Evolutionary conservation across 2,329 filamentous ascomycete genomes (phyloP).

Genomic region (Colletotrichum lupini): DNA sequence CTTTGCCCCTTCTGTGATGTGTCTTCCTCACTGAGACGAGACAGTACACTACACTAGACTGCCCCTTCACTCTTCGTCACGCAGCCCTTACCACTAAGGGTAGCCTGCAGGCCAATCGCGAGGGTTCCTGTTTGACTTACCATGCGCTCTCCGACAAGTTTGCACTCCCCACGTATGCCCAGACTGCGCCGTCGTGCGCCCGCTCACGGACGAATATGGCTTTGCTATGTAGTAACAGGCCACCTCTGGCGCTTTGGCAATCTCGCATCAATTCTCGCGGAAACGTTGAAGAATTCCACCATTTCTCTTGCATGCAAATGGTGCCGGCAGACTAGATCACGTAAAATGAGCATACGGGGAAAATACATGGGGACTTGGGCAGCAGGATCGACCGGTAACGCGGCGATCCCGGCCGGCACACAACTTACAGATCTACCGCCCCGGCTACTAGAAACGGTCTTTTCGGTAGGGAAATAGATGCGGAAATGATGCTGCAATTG

Average conservation of each 20-base stretch:
- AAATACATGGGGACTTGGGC: not conserved
- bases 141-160: conserved; percentile 96
- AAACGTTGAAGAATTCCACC: conserved; percentile 78
- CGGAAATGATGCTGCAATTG: conserved; percentile 65
- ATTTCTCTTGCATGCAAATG: conserved; percentile 80
- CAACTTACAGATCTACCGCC: conserved; percentile 68
- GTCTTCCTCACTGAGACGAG: not conserved
- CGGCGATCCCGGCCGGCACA: conserved; percentile 19
- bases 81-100: not conserved
- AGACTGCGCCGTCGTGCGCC: conserved; percentile 56
- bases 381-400: conserved; percentile 30
- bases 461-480: conserved; percentile 82
- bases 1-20: not conserved
- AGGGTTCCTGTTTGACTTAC: conserved; percentile 60
- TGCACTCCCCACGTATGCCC: conserved; percentile 89
- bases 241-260: conserved; percentile 75
- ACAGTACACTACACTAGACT: not conserved
- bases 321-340: conserved; percentile 76
- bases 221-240: conserved; percentile 91
- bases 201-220: conserved; percentile 62
- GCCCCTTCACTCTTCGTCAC: not conserved
- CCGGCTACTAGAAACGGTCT: conserved; percentile 74
- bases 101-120: conserved; percentile 33
- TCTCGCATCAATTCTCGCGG: conserved; percentile 79
- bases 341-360: conserved; percentile 24